Evolutionary conservation across 2,329 filamentous ascomycete genomes (phyloP), one percentile per base, ranked within the genome.

Genomic region (Fusarium piperis): DNA sequence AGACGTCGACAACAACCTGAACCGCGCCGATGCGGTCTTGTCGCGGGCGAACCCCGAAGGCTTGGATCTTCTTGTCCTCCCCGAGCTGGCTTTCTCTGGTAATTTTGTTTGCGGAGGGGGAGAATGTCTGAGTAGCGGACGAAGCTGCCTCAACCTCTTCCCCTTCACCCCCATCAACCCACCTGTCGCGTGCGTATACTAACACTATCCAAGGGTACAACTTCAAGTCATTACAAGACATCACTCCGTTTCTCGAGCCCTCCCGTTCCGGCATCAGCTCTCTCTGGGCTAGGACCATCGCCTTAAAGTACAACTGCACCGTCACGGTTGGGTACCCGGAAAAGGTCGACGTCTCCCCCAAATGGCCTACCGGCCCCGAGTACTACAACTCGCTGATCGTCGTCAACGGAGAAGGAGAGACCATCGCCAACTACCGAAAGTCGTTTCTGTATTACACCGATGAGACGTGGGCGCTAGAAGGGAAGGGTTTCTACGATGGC

Each of bases 301-400:
- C 93, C 0, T 82, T 89, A 23, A 90, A 90, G 72, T 85, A 92
- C 75, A 85, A 90, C 65, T 94, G 92, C 75, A 82, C 86, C 57
- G 92, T 95, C 0, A 87, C 89, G 0, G 89, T 90, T 1, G 93
- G 93, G 0, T 96, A 95, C 62, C 93, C 93, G 0, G 93, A 96
- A 64, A 89, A 87, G 73, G 87, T 87, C 1, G 89, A 91, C 56
- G 75, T 86, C 0, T 77, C 82, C 0, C 57, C 78, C 1, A 82
- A 83, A 26, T 89, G 87, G 85, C 88, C 89, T 0, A 79, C 86
- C 0, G 79, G 77, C 0, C 85, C 86, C 0, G 86, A 89, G 68
- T 89, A 87, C 35, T 89, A 89, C 77, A 89, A 89, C 64, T 84
- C 85, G 0, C 76, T 79, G 0, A 84, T 92, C 2, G 81, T 90